Base-by-base conservation (phyloP, 192 early-diverging fungal genomes). In the Lobosporangium transversale region DNA sequence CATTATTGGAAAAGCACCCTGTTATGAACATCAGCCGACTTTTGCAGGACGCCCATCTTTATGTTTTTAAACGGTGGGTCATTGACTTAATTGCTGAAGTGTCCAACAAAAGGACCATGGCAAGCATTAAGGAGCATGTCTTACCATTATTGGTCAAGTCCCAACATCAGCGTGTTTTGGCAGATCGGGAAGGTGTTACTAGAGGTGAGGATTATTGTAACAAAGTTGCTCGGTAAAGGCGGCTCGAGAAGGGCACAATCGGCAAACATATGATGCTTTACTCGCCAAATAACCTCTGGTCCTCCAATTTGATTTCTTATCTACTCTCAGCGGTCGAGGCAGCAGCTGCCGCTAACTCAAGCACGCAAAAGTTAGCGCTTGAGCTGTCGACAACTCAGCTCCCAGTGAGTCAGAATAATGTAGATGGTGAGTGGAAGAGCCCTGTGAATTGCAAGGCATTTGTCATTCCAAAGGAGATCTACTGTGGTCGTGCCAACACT, bases 31-130 rank as follows among this genome's bases (percentile, higher is more conserved):
- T 99, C 32, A 87, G 90, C 53, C 91, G 92, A 47, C 86, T 92
- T 44, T 84, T 98, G 63, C 89, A 92, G 60, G 94, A 97, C 79
- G 91, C 93, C 8, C 98, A 98, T 65, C 56, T 97, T 23, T 99
- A 98, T 64, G 87, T 98, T 14, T 93, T 97, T 79, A 92, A 95
- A 62, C 83, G 86, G 32, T 99, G 98, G 98, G 90, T 99, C 2
- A 75, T 97, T 53, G 95, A 98, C 78, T 75, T 94, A 56, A 69
- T 97, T 14, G 40, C 58, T 7, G 73, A 61, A 23, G 70, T 82
- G 10, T 80, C 74, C 15, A 79, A 83, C 70, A 84, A 92, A 71
- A 85, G 87, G 17, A 81, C 82, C 17, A 86, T 93, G 31, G 76
- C 83, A n/a, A 93, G 93, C 68, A 79, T 98, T 15, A 88, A 91